Evolutionary conservation across 208 protist species (phyloP).

Genomic region (Borovskyia barvae): DNA sequence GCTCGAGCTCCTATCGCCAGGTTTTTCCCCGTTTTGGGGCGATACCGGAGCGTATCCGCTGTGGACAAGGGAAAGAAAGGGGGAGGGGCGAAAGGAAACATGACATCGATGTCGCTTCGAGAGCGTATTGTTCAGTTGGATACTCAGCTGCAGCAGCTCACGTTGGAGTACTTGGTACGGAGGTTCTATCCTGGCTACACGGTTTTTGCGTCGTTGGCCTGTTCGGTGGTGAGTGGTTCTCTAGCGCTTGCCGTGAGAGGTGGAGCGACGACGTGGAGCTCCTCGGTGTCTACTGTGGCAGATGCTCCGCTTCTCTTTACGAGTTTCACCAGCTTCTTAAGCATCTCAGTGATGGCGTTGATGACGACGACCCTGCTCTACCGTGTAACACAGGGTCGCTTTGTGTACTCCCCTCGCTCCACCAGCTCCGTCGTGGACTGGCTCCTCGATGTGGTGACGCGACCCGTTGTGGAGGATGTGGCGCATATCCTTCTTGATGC

Average conservation of each 20-base stretch:
- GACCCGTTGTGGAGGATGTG: conserved; percentile 8
- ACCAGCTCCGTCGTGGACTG: conserved; percentile 29
- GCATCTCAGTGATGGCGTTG: conserved; percentile 9
- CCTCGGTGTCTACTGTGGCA: no score
- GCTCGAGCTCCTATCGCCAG: no score
- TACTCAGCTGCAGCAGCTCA: conserved; percentile 34
- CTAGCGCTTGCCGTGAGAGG: conserved; percentile 14
- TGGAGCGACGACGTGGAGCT: background rate
- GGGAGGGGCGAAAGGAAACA: no score
- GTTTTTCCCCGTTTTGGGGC: no score
- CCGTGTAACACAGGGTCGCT: conserved; percentile 23
- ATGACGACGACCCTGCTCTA: conserved; percentile 34
- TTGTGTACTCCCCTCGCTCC: conserved; percentile 6
- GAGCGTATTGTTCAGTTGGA: conserved; percentile 22
- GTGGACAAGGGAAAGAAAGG: no score
- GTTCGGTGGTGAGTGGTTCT: conserved; percentile 16
- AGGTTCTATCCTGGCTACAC: conserved; percentile 38
- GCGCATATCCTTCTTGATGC: conserved; percentile 5
- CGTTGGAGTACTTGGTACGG: conserved; percentile 17
- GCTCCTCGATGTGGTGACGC: conserved; percentile 21
- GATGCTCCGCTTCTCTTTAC: conserved; percentile 30
- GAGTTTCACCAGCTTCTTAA: conserved; percentile 25
- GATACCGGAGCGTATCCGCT: no score
- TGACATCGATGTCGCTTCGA: conserved; percentile 8
- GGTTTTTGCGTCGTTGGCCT: conserved; percentile 3